Evolutionary conservation across 106 monocot genomes (phyloP).

Genomic region (Dioscorea alata): DNA sequence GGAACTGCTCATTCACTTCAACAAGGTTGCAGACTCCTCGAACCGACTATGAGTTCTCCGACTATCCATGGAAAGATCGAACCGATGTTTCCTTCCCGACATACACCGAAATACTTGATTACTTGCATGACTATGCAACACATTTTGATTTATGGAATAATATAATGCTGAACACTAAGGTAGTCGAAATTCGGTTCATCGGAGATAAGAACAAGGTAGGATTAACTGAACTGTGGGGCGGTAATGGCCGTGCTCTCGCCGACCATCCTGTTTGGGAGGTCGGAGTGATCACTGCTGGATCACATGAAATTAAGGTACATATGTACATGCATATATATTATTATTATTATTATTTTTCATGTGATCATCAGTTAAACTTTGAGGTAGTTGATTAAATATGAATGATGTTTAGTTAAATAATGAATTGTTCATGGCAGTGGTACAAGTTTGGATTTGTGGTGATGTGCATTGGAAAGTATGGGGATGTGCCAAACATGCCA

Average conservation of each 20-base stretch:
- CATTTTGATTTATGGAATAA: slow-evolving; percentile 54
- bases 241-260: slow-evolving; percentile 30
- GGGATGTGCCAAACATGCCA: slow-evolving; percentile 67
- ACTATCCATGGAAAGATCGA: slow-evolving; percentile 66
- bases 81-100: slow-evolving; percentile 55
- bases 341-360: neutral
- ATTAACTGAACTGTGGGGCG: slow-evolving; percentile 40
- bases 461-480: slow-evolving; percentile 87
- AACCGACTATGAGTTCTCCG: slow-evolving; percentile 90
- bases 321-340: slow-evolving; percentile 1
- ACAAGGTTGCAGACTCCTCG: slow-evolving; percentile 84
- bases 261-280: slow-evolving; percentile 67
- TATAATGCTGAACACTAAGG: slow-evolving; percentile 43
- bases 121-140: slow-evolving; percentile 67
- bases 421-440: slow-evolving; percentile 31
- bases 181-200: slow-evolving; percentile 45
- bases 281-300: slow-evolving; percentile 39
- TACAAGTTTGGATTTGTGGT: slow-evolving; percentile 79
- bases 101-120: slow-evolving; percentile 58
- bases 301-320: slow-evolving; percentile 32
- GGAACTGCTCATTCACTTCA: slow-evolving; percentile 65
- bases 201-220: slow-evolving; percentile 38
- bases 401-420: neutral
- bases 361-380: neutral
- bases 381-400: too few species aligned